Conservation (phyloP, 2,329 filamentous ascomycete species). For the Incumbomyces delicatus region DNA sequence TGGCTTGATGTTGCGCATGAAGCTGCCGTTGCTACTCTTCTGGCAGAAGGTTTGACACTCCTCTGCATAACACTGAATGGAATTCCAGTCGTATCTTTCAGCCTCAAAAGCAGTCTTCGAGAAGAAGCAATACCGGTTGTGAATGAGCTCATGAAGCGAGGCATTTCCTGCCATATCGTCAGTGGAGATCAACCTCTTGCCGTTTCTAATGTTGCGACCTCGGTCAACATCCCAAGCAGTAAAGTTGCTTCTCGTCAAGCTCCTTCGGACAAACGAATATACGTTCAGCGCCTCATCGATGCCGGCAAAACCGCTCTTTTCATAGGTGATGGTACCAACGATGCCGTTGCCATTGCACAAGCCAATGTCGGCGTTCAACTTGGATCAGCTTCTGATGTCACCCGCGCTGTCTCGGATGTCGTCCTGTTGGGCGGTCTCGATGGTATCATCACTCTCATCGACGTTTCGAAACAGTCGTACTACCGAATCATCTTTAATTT, state of each 20-base stretch:
- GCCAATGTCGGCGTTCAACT: conserved; percentile 65
- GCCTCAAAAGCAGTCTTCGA: conserved; percentile 39
- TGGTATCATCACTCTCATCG: conserved; percentile 50
- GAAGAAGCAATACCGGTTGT: conserved; percentile 44
- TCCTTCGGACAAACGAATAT: conserved; percentile 46
- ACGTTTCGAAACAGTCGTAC: conserved; percentile 38
- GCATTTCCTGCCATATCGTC: conserved; percentile 46
- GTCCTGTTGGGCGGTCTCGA: conserved; percentile 52
- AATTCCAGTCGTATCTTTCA: conserved; percentile 38
- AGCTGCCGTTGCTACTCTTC: conserved; percentile 25
- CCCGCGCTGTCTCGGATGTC: conserved; percentile 57
- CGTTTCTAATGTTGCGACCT: conserved; percentile 38
- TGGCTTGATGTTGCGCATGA: conserved; percentile 29
- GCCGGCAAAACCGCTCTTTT: conserved; percentile 46
- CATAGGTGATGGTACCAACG: conserved; percentile 70
- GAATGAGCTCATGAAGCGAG: conserved; percentile 37
- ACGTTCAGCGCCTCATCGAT: conserved; percentile 34
- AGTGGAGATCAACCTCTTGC: conserved; percentile 47
- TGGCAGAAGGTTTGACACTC: conserved; percentile 38
- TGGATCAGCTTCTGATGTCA: conserved; percentile 51
- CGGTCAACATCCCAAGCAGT: conserved; percentile 29
- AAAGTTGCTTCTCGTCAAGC: conserved; percentile 39
- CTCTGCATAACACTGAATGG: conserved; percentile 48
- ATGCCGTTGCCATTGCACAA: conserved; percentile 61
- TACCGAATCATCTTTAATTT: conserved; percentile 51